Base-by-base conservation (phyloP, 768 basidiomycete genomes). In the Amanita inopinata region DNA sequence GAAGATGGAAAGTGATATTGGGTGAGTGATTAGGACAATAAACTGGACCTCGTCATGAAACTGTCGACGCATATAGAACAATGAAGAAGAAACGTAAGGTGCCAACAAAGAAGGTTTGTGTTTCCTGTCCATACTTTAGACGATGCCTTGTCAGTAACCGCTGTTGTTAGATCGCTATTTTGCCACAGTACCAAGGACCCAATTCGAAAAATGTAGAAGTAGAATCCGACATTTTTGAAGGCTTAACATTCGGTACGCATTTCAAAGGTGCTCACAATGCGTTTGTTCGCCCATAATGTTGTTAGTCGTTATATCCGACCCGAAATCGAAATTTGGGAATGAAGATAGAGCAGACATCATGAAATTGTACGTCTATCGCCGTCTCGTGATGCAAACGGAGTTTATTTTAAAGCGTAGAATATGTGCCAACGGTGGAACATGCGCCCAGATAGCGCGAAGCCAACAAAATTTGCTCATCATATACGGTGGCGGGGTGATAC, bases 231-330 rank as follows among this genome's bases (percentile, higher is more conserved):
- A 56, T 96, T 12, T 89, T 98, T 52, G 63, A 74, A 10, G 83
- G 73, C 18, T 69, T 81, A 62, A 84, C 70, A 40, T 94, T 97
- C 55, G 79, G 93, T 93, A 40, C 54, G n/a, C n/a, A 83, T 66
- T 5, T 18, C 14, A 15, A 15, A 19, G 43, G 18, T 39, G 18
- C 25, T 28, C n/a, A 18, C 18, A 17, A 11, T 5, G 10, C n/a
- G 6, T 5, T 38, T 14, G 17, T 15, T 24, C 40, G n/a, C 15
- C 38, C n/a, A n/a, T n/a, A n/a, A n/a, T 20, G 6, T 44, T 32
- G 4, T 36, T 48, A 89, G 86, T 85, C 57, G 80, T 89, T 3
- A 70, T 78, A 48, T 76, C 83, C 3, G 82, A 88, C 56, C 82
- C 83, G 0, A 82, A 77, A 57, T 87, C 74, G 15, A 71, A 62